Base-by-base conservation (phyloP, 164 flowering plant species). In the Taxillus chinensis region DNA sequence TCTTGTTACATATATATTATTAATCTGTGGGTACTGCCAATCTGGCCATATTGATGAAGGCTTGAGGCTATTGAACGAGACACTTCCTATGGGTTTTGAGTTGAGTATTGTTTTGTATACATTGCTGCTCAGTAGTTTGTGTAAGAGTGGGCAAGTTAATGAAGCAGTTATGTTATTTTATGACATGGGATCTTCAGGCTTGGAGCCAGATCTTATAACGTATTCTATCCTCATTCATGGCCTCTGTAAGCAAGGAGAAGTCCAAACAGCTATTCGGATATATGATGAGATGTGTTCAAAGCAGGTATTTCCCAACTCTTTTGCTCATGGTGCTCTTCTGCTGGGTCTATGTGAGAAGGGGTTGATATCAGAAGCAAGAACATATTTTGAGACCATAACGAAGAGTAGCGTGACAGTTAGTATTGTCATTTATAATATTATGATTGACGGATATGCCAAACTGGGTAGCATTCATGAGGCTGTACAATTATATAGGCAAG, bases 371-470 rank as follows among this genome's bases (percentile, higher is more conserved):
- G 79, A 82, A 62, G 92, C 97, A 64, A 82, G 73, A 61, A 61
- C 52, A 39, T 74, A 77, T 70, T 80, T 90, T 66, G 80, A 82
- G 63, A 57, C 68, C 45, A 17, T 86, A 62, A 54, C 58, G 17
- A 65, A 64, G 45, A 59, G 58, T 64, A 70, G 72, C 66, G 67
- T 69, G 49, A 50, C 62, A 10, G 64, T 65, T 48, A 82, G 82
- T 64, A 63, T 82, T 57, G 39, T 77, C 60, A 58, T 84, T 66
- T 84, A 84, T 55, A 90, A 90, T 71, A 80, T 87, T 56, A 77
- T 90, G 83, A 86, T 90, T 27, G 73, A 83, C 72, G 78, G 81
- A 48, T 90, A 83, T 77, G 87, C 79, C 62, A 87, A 83, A 73
- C 60, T 56, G 50, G 90, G 86, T 59, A 45, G 62, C 59, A 43